phyloP scores from a whole-genome alignment of 2,329 filamentous ascomycete genomes.

The Fusarium sp. region DNA sequence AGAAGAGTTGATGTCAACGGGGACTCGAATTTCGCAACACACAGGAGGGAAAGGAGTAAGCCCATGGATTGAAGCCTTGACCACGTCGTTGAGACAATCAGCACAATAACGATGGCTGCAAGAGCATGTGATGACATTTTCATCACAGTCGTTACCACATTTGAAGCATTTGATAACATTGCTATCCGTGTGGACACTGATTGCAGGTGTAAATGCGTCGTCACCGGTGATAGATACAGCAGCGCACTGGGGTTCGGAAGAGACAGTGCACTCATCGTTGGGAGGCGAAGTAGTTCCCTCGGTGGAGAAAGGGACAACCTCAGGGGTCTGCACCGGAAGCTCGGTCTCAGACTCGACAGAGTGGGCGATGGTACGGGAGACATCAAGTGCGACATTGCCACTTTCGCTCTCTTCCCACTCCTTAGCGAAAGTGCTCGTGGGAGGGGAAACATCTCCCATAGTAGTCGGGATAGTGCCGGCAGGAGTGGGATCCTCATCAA shows the following conservation, averaged over 20 bases:
- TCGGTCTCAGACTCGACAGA: neutral
- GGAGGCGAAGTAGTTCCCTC: no score
- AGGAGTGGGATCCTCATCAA: neutral
- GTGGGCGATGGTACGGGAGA: neutral
- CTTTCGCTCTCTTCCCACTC: neutral
- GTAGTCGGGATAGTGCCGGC: neutral
- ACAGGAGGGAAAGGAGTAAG: neutral
- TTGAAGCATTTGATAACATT: neutral
- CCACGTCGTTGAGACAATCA: neutral
- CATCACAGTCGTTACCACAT: neutral
- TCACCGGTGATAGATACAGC: neutral
- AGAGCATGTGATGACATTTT: neutral
- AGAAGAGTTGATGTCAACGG: neutral
- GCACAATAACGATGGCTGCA: slow-evolving; percentile 14
- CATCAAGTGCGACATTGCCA: neutral
- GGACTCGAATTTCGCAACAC: neutral
- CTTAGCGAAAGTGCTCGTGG: neutral
- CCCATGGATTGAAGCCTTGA: slow-evolving; percentile 1
- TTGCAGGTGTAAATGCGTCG: neutral
- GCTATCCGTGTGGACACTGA: neutral
- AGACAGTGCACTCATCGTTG: neutral
- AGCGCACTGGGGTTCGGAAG: neutral
- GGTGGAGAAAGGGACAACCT: no score
- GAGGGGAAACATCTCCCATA: neutral
- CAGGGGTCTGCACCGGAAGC: neutral